Conservation (phyloP, 371 early-diverging fungal species). For the Haplosporangium sp. region DNA sequence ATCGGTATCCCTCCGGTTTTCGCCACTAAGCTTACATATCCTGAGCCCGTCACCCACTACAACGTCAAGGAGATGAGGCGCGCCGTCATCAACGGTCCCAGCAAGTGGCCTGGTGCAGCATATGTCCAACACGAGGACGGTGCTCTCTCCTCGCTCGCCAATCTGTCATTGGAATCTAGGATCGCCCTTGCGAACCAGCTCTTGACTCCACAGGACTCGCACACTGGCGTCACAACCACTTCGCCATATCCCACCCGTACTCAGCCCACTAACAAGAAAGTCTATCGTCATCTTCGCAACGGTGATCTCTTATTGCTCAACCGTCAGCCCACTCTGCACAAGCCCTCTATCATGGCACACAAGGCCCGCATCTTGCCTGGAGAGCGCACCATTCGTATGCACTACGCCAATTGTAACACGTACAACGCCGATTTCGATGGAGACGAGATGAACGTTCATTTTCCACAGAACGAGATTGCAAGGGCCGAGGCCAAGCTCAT, state of each 20-base stretch:
- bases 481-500: constrained; percentile 97
- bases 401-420: constrained; percentile 98
- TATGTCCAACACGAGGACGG: constrained; percentile 96
- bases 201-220: constrained; percentile 82
- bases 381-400: constrained; percentile 99
- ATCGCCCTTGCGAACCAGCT: constrained; percentile 97
- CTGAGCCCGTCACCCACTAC: constrained; percentile 97
- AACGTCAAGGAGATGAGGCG: constrained; percentile 93
- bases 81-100: constrained; percentile 98
- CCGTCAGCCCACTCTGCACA: constrained; percentile 99
- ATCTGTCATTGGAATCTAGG: constrained; percentile 88
- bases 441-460: constrained; percentile 99
- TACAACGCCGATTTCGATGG: constrained; percentile 99
- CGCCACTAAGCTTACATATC: constrained; percentile 97
- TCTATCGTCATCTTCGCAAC: constrained; percentile 96
- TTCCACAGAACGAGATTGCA: constrained; percentile 98
- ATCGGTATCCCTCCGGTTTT: constrained; percentile 99
- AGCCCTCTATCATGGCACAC: constrained; percentile 99
- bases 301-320: constrained; percentile 99
- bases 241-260: constrained; percentile 71
- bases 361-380: constrained; percentile 96
- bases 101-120: constrained; percentile 98
- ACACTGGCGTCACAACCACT: constrained; percentile 58
- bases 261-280: constrained; percentile 91
- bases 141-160: constrained; percentile 81